A percentile compares a stretch with the other conserved stretches of the same genome.
These are phyloP conservation scores for Moricandia arvensis DNA, from an alignment of 345 rosid species.

Conservation along the genomic window DNA sequence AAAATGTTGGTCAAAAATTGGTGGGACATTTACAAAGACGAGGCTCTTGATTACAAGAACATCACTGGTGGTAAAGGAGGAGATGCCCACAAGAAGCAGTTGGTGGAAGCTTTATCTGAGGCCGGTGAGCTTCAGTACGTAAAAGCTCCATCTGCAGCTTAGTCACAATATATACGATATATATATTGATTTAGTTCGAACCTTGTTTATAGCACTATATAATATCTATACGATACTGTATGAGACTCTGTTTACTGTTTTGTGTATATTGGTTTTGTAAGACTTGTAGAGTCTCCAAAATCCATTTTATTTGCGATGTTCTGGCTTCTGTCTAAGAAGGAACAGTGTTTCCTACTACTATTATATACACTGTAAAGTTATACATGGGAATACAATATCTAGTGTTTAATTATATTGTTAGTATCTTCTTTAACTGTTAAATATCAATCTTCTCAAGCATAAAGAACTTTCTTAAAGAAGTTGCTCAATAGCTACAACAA, in stretches of 20 bases:
- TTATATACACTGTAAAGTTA: background rate
- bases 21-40: constrained; percentile 64
- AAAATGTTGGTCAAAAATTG: constrained; percentile 51
- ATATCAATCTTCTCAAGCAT: background rate
- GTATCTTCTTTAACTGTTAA: too few relatives aligned
- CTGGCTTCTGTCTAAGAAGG: background rate
- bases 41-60: constrained; percentile 46
- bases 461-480: background rate
- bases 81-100: constrained; percentile 41
- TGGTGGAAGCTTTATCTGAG: constrained; percentile 45
- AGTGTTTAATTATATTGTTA: background rate
- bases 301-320: background rate
- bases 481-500: too few relatives aligned
- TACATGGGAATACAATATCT: background rate
- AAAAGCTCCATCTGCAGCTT: constrained; percentile 64
- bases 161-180: background rate
- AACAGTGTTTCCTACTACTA: background rate
- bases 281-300: background rate
- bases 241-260: background rate
- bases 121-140: constrained; percentile 29
- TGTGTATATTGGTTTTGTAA: constrained; percentile 1
- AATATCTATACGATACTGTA: background rate
- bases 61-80: constrained; percentile 1
- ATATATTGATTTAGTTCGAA: constrained; percentile 4
- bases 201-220: constrained; percentile 3